Evolutionary conservation across 305 asterid species (phyloP), one percentile per base, ranked within the genome.

Genomic region (Fraxinus floribunda): DNA sequence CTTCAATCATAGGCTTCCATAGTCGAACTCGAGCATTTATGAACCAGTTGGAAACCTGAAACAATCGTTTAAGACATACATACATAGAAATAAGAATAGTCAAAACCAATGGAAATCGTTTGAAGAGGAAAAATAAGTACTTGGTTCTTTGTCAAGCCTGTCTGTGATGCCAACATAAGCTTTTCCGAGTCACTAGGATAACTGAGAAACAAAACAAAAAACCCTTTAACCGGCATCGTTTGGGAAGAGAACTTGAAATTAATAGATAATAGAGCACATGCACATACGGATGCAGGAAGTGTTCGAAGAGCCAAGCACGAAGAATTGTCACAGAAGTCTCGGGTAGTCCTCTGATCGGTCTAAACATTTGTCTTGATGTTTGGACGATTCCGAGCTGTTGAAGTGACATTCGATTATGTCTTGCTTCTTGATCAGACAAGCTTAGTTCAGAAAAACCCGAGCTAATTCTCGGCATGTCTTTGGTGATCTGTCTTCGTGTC

Each of bases 1-100:
- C 98, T 77, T 95, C 99, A 22, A 95, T 95, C 99, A 95, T 95
- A 35, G 99, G 99, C 88, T 94, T 95, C 99, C 99, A 95, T 0
- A 95, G 91, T 30, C 99, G 88, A 68, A 95, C 99, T 76, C 99
- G 87, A 64, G 98, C 99, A 85, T 95, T 95, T 80, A 95, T 94
- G 83, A 95, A 95, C 99, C 99, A 95, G 74, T 95, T 95, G 3
- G 99, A 92, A 74, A 95, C 97, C 99, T 95, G 75, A 81, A 49
- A 75, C 26, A 73, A 46, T 3, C 75, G 76, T 41, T 7, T 38
- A 39, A 78, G 34, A 24, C 34, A 18, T 1, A 52, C 2, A 30
- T 9, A 22, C 22, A 5, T 16, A 7, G 70, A 77, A 32, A 30
- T 32, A 60, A 16, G 24, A 52, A 15, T 36, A 55, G 15, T 41